Percentiles rank a stretch among this genome's conserved stretches.
Evolutionary conservation across 768 basidiomycete species (phyloP).

Genomic region (Leucosporidium creatinivorum): DNA sequence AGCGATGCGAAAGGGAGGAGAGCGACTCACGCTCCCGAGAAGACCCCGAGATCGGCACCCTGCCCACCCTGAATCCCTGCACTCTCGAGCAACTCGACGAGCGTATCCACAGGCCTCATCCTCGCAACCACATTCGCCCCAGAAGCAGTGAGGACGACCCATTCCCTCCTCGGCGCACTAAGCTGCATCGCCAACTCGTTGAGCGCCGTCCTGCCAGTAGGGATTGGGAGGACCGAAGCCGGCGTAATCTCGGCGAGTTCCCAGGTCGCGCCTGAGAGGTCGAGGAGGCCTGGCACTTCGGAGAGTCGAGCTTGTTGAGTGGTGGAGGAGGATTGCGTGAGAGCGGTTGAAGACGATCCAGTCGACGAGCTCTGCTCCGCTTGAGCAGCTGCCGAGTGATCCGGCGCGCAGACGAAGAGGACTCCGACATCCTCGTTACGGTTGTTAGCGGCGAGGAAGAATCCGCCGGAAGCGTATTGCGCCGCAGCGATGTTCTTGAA

Average conservation of each 20-base stretch:
- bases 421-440: slow-evolving; percentile 35
- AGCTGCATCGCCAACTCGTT: slow-evolving; percentile 81
- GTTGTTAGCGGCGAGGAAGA: slow-evolving; percentile 35
- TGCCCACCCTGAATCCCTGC: slow-evolving; percentile 47
- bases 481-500: slow-evolving; percentile 28
- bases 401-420: slow-evolving; percentile 35
- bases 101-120: slow-evolving; percentile 73
- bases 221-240: slow-evolving; percentile 30
- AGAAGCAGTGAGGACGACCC: slow-evolving; percentile 79
- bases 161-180: slow-evolving; percentile 64
- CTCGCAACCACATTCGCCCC: slow-evolving; percentile 74
- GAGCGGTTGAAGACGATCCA: neutral
- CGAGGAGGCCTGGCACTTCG: slow-evolving; percentile 40
- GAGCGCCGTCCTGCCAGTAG: slow-evolving; percentile 43
- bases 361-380: too few relatives aligned
- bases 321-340: slow-evolving; percentile 11
- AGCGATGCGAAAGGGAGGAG: neutral
- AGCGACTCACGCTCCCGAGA: slow-evolving; percentile 62
- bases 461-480: slow-evolving; percentile 26
- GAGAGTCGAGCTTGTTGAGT: neutral
- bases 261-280: slow-evolving; percentile 77
- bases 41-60: slow-evolving; percentile 65
- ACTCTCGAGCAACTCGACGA: slow-evolving; percentile 73
- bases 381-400: slow-evolving; percentile 12
- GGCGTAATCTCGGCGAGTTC: slow-evolving; percentile 53